phyloP scores from a whole-genome alignment of 2,329 filamentous ascomycete genomes.

The Stylonectria norvegica region DNA sequence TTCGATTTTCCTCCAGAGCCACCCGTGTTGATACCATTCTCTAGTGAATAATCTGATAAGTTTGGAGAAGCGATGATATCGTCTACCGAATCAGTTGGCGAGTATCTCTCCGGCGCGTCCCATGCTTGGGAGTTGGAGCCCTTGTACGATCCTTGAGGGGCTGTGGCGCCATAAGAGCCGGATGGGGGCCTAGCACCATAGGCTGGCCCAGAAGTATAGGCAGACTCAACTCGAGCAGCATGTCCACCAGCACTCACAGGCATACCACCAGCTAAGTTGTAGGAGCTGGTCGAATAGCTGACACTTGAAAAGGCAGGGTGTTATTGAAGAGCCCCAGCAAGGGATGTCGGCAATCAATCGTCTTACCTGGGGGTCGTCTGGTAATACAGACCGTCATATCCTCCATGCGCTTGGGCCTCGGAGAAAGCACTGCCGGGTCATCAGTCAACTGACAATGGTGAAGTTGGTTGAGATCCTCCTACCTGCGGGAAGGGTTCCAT shows the following conservation, averaged over 20 bases:
- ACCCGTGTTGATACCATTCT: conserved; percentile 44
- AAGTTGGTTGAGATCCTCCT: conserved; percentile 30
- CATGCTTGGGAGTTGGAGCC: conserved; percentile 42
- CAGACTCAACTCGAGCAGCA: conserved; percentile 37
- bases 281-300: conserved; percentile 38
- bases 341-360: conserved; percentile 16
- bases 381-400: conserved; percentile 37
- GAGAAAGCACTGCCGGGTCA: conserved; percentile 30
- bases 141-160: conserved; percentile 38
- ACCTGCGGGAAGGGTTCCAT: conserved; percentile 53
- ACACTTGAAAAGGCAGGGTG: conserved; percentile 39
- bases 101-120: conserved; percentile 50
- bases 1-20: conserved; percentile 43
- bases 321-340: conserved; percentile 30
- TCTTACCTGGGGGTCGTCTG: conserved; percentile 40
- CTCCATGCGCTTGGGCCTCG: conserved; percentile 31
- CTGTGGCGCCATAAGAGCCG: conserved; percentile 34
- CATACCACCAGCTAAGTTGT: conserved; percentile 24
- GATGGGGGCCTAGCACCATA: conserved; percentile 44
- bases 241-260: conserved; percentile 35
- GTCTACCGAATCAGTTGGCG: conserved; percentile 56
- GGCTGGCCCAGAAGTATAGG: conserved; percentile 37
- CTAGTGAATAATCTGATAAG: conserved; percentile 58
- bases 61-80: conserved; percentile 57
- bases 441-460: conserved; percentile 22